These are phyloP conservation scores for Scleroderma bovista DNA, from an alignment of 768 basidiomycete species.

Conservation along the genomic window DNA sequence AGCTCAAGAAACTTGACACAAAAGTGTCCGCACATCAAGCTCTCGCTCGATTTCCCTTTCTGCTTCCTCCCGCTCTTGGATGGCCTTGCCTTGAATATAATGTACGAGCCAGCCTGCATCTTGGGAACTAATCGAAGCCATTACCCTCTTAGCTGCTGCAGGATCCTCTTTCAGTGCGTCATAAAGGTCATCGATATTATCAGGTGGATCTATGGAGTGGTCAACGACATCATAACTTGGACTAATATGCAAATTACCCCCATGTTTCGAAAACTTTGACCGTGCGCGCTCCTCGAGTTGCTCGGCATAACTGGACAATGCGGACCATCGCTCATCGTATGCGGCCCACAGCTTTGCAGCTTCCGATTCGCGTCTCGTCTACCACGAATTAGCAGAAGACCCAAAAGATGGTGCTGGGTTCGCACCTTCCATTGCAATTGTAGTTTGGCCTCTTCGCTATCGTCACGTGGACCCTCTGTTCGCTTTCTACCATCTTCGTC, in stretches of 20 bases:
- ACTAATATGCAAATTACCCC: slow-evolving; percentile 29
- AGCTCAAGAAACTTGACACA: neutral
- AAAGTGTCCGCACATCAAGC: slow-evolving; percentile 50
- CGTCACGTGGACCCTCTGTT: slow-evolving; percentile 59
- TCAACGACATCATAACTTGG: neutral
- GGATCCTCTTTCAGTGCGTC: slow-evolving; percentile 57
- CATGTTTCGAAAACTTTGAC: slow-evolving; percentile 35
- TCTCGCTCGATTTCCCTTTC: slow-evolving; percentile 66
- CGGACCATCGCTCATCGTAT: slow-evolving; percentile 48
- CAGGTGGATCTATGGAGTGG: slow-evolving; percentile 24
- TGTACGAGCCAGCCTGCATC: slow-evolving; percentile 63
- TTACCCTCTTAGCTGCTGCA: slow-evolving; percentile 35
- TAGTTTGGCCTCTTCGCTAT: slow-evolving; percentile 58
- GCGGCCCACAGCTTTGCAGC: slow-evolving; percentile 52
- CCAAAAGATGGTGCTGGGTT: slow-evolving; percentile 6
- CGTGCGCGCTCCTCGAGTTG: slow-evolving; percentile 57
- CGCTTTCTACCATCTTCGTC: slow-evolving; percentile 43
- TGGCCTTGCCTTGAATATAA: slow-evolving; percentile 43
- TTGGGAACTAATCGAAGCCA: slow-evolving; percentile 35
- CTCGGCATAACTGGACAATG: slow-evolving; percentile 58
- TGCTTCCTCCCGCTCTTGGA: slow-evolving; percentile 44
- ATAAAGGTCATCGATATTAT: slow-evolving; percentile 50
- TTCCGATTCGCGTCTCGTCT: slow-evolving; percentile 58
- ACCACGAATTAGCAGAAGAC: neutral
- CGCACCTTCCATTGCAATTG: slow-evolving; percentile 70